These are phyloP conservation scores for Remersonia thermophila DNA, from an alignment of 2,329 filamentous ascomycete genomes.

Conservation along the genomic window DNA sequence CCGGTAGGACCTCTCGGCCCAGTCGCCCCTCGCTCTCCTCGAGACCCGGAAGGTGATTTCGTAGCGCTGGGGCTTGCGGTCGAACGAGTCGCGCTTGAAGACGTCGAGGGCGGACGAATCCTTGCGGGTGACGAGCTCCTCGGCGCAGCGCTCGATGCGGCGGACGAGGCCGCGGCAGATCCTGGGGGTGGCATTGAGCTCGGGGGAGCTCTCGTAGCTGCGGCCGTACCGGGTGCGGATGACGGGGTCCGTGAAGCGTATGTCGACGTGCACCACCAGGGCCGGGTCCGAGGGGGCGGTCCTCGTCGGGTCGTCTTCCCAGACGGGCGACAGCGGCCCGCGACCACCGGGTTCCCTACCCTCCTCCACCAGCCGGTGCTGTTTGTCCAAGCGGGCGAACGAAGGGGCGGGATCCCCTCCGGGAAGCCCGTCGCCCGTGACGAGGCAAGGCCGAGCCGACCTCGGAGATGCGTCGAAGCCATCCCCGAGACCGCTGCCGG, in stretches of 20 bases:
- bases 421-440: too few species aligned
- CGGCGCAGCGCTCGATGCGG: slow-evolving; percentile 38
- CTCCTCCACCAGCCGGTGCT: too few species aligned
- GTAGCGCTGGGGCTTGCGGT: slow-evolving; percentile 33
- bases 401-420: too few species aligned
- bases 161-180: slow-evolving; percentile 37
- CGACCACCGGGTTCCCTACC: too few species aligned
- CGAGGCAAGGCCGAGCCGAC: too few species aligned
- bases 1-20: slow-evolving; percentile 32
- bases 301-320: slow-evolving; percentile 9
- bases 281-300: slow-evolving; percentile 8
- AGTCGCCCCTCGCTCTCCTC: slow-evolving; percentile 27
- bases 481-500: too few species aligned
- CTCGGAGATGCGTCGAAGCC: too few species aligned
- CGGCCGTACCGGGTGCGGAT: slow-evolving; percentile 30
- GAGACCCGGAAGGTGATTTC: slow-evolving; percentile 36
- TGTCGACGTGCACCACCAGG: slow-evolving; percentile 31
- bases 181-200: slow-evolving; percentile 32
- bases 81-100: slow-evolving; percentile 16
- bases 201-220: slow-evolving; percentile 34
- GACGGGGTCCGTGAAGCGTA: slow-evolving; percentile 34
- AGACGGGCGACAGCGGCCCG: slow-evolving; percentile 14
- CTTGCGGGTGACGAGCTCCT: slow-evolving; percentile 41
- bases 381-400: too few species aligned
- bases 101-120: slow-evolving; percentile 35